Conservation (phyloP, 1,284 basidiomycete genomes). For the Microbotryum saponariae region DNA sequence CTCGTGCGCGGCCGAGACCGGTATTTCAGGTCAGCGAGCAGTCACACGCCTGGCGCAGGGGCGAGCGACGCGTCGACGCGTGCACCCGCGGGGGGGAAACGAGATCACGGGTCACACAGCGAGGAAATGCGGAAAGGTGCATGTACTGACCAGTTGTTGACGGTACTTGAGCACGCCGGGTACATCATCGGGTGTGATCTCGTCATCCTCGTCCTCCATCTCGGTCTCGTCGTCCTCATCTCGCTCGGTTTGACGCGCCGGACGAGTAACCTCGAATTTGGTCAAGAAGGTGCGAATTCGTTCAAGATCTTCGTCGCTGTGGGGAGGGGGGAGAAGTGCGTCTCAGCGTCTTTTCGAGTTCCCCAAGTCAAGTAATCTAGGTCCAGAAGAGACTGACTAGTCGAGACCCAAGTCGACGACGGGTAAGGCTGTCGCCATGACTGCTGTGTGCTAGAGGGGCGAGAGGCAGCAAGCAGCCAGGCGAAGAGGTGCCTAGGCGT, state of each 20-base stretch:
- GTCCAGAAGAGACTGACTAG: conserved; percentile 41
- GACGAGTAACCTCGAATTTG: conserved; percentile 46
- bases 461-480: background rate
- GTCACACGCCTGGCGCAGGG: too few species aligned
- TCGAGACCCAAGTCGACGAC: conserved; percentile 49
- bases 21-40: too few species aligned
- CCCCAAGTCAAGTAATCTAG: background rate
- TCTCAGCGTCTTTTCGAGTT: too few species aligned
- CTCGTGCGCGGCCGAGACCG: too few species aligned
- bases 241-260: conserved; percentile 53
- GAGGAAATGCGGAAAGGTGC: background rate
- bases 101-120: too few species aligned
- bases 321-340: conserved; percentile 42
- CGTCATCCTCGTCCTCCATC: conserved; percentile 45
- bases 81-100: too few species aligned
- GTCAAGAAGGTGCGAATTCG: conserved; percentile 63
- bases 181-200: background rate
- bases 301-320: conserved; percentile 47
- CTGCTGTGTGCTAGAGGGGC: too few species aligned
- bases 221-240: conserved; percentile 62
- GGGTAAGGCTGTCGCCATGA: conserved; percentile 43
- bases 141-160: conserved; percentile 64
- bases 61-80: too few species aligned
- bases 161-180: conserved; percentile 64
- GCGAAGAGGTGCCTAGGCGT: background rate